Evolutionary conservation across 2,329 filamentous ascomycete species (phyloP), one percentile per base, ranked within the genome.

Genomic region (Aspergillus sp.): DNA sequence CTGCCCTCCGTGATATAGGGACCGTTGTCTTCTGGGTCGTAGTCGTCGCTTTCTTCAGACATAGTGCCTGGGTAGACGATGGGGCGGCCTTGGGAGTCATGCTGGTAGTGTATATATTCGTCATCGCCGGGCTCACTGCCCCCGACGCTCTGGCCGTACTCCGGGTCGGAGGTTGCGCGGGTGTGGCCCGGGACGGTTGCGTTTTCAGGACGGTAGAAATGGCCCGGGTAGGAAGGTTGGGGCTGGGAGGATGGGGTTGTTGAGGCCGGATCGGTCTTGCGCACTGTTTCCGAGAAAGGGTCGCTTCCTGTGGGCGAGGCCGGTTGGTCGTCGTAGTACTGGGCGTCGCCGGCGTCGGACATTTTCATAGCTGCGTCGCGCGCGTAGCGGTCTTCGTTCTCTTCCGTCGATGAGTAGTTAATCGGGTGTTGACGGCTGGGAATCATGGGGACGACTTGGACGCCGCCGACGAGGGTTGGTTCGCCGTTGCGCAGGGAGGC

Each of bases 361-460:
- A 63, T 61, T 23, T 57, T 51, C 7, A 61, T 51, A 3, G 60
- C 58, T 12, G 65, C 64, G 5, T 64, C 70, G 23, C 67, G 63
- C 42, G 61, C 53, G 49, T 72, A 73, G 4, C 72, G 65, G 12
- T 69, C 72, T 7, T 38, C 72, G 17, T 17, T 20, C 52, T 77
- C 75, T 39, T 70, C 62, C 2, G 74, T 73, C 15, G 70, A 67
- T 12, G 75, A 73, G 17, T 68, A 65, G 41, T 72, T 74, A 9
- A 70, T 68, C 53, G 74, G 76, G 19, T 68, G 72, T 48, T 76
- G 74, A 39, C 77, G 78, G 60, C 78, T 81, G 2, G 79, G 76
- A 41, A 84, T 84, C 88, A 94, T 95, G 5, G 93, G 93, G 15
- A 97, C 88, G 10, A 98, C 93, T 62, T 96, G 90, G 10, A 97